Conservation (phyloP, 2,329 filamentous ascomycete genomes). For the Cladorrhinum sp. region DNA sequence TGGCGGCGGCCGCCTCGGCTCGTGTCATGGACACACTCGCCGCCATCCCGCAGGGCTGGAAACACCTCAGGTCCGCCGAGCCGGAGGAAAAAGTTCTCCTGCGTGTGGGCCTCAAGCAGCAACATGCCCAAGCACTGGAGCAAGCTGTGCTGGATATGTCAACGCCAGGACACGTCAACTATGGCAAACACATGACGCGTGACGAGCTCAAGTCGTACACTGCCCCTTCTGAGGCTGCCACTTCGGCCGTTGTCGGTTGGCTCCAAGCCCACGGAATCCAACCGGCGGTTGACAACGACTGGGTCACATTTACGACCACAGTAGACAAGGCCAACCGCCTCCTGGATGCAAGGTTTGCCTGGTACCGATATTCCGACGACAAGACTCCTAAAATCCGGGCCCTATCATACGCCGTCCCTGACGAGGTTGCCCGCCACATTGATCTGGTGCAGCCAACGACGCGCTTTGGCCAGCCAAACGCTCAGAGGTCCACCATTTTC, state of each 20-base stretch:
- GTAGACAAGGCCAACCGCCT: constrained; percentile 52
- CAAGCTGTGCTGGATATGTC: constrained; percentile 59
- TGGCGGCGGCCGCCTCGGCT: constrained; percentile 30
- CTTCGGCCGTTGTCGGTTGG: constrained; percentile 53
- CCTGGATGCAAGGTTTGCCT: constrained; percentile 55
- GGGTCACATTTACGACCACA: constrained; percentile 57
- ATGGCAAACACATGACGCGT: constrained; percentile 61
- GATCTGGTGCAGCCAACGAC: constrained; percentile 65
- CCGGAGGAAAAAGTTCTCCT: constrained; percentile 44
- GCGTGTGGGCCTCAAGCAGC: constrained; percentile 48
- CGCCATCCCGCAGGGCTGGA: constrained; percentile 39
- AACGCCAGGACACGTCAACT: constrained; percentile 54
- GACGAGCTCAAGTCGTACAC: constrained; percentile 55
- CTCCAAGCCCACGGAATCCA: constrained; percentile 48
- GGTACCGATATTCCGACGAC: constrained; percentile 44
- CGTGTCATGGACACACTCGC: constrained; percentile 38
- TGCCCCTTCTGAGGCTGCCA: constrained; percentile 47
- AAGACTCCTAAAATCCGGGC: constrained; percentile 46
- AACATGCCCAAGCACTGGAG: constrained; percentile 51
- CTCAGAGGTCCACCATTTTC: constrained; percentile 40
- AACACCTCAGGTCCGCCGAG: constrained; percentile 33
- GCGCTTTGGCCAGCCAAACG: constrained; percentile 51
- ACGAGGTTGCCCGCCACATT: constrained; percentile 50
- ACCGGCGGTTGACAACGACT: constrained; percentile 51
- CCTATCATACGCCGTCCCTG: constrained; percentile 59